Conservation (phyloP, 2,329 filamentous ascomycete species). For the Ceratocystis destructans region DNA sequence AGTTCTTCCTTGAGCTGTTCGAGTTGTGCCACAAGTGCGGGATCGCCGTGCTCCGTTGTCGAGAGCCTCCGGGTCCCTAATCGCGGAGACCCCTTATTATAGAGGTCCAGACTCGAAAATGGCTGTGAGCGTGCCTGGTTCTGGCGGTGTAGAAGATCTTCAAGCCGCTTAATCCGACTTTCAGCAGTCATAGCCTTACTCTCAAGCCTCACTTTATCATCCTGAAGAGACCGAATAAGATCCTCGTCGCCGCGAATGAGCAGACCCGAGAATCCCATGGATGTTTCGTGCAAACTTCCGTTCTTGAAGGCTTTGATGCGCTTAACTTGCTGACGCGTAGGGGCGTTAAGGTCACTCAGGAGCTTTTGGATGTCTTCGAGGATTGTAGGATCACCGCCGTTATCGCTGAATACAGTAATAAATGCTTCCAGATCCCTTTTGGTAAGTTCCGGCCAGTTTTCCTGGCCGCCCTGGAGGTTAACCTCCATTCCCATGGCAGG, state of each 20-base stretch:
- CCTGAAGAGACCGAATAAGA: constrained; percentile 58
- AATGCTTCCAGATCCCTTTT: constrained; percentile 68
- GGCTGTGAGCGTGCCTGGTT: constrained; percentile 37
- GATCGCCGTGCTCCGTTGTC: constrained; percentile 8
- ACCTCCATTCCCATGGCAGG: constrained; percentile 69
- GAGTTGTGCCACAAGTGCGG: neutral
- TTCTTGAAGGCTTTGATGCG: constrained; percentile 90
- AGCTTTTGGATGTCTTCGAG: constrained; percentile 61
- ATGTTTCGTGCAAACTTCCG: constrained; percentile 85
- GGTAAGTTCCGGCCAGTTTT: constrained; percentile 65
- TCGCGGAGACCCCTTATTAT: constrained; percentile 27
- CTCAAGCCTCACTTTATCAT: constrained; percentile 64
- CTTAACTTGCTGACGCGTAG: constrained; percentile 75
- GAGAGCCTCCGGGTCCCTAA: constrained; percentile 34
- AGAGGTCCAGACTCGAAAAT: constrained; percentile 34
- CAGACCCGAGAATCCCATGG: constrained; percentile 72
- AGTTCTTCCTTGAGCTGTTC: constrained; percentile 64
- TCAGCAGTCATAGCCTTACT: constrained; percentile 68
- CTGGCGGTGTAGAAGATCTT: constrained; percentile 84
- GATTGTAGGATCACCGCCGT: constrained; percentile 51
- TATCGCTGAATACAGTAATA: constrained; percentile 48
- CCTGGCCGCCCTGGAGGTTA: constrained; percentile 66
- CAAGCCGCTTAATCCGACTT: constrained; percentile 77
- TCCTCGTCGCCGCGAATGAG: constrained; percentile 81
- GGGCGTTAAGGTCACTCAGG: constrained; percentile 63